Percentiles rank a stretch among this genome's conserved stretches.
These are phyloP conservation scores for Cutaneotrichosporon mucoides DNA, from an alignment of 1,284 basidiomycete genomes.

Conservation along the genomic window DNA sequence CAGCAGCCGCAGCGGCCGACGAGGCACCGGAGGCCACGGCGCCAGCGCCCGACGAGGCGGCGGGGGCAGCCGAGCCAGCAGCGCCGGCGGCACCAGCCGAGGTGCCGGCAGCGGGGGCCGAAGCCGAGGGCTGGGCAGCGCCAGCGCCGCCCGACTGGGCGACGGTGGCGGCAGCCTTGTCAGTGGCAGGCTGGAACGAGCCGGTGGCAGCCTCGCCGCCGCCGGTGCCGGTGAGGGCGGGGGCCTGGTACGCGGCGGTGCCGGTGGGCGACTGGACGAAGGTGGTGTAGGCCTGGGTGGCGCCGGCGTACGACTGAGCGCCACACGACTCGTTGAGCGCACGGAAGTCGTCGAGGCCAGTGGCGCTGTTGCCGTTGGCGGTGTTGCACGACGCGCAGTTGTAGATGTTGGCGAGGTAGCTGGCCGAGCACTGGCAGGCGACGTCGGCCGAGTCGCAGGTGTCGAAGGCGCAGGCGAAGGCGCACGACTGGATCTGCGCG, in stretches of 20 bases:
- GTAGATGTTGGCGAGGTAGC: slow-evolving; percentile 46
- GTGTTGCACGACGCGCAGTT: slow-evolving; percentile 49
- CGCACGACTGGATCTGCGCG: slow-evolving; percentile 25
- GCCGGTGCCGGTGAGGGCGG: slow-evolving; percentile 42
- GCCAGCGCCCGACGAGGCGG: not conserved
- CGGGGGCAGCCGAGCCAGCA: not conserved
- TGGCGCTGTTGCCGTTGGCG: slow-evolving; percentile 43
- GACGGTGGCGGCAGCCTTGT: slow-evolving; percentile 7
- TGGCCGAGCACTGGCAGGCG: slow-evolving; percentile 40
- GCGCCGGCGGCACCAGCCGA: slow-evolving; percentile 13
- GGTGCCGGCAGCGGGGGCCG: slow-evolving; percentile 9
- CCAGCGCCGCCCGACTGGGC: not conserved
- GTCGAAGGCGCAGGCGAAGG: slow-evolving; percentile 41
- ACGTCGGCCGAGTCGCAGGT: slow-evolving; percentile 39
- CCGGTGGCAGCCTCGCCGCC: slow-evolving; percentile 44
- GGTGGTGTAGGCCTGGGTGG: slow-evolving; percentile 30
- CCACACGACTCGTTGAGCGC: slow-evolving; percentile 39
- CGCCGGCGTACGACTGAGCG: slow-evolving; percentile 42
- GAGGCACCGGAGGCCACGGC: slow-evolving; percentile 19
- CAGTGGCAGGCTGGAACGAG: slow-evolving; percentile 18
- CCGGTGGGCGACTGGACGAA: slow-evolving; percentile 24
- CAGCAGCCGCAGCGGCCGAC: slow-evolving; percentile 6
- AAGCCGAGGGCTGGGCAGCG: not conserved
- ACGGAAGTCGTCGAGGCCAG: slow-evolving; percentile 30
- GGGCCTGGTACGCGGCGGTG: slow-evolving; percentile 34